These are phyloP conservation scores for Cutaneotrichosporon cyanovorans DNA, from an alignment of 1,284 basidiomycete genomes.

Conservation along the genomic window DNA sequence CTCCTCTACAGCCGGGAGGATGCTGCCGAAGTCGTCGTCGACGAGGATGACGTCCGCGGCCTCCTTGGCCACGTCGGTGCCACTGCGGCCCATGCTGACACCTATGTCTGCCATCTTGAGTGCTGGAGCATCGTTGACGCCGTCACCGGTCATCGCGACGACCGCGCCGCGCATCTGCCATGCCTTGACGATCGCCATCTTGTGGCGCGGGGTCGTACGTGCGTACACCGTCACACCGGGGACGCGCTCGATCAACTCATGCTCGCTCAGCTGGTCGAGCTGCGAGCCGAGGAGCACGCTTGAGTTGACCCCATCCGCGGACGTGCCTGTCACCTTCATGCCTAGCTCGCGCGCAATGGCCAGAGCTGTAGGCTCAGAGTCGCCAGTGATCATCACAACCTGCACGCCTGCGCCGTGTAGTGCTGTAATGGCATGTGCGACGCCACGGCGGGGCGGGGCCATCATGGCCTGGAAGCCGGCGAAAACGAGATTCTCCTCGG, in stretches of 20 bases:
- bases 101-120: constrained; percentile 98
- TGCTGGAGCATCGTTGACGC: constrained; percentile 95
- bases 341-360: constrained; percentile 86
- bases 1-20: constrained; percentile 90
- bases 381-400: constrained; percentile 97
- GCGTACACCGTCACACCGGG: constrained; percentile 79
- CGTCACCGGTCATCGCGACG: constrained; percentile 97
- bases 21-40: constrained; percentile 94
- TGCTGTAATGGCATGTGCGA: constrained; percentile 74
- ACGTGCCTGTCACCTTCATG: constrained; percentile 46
- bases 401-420: constrained; percentile 82
- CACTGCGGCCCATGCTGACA: constrained; percentile 91
- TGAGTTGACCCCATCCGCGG: constrained; percentile 25
- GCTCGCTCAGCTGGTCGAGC: constrained; percentile 73
- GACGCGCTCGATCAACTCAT: constrained; percentile 76
- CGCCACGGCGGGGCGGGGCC: constrained; percentile 87
- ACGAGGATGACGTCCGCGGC: constrained; percentile 95
- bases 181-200: constrained; percentile 93
- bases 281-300: constrained; percentile 72
- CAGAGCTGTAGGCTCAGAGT: constrained; percentile 82
- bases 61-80: constrained; percentile 97
- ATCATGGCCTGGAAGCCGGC: constrained; percentile 91
- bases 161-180: constrained; percentile 80
- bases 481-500: constrained; percentile 63
- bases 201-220: constrained; percentile 88